Base-by-base conservation (phyloP, 202 grass and related monocot species). In the Cymbopogon flexuosus region DNA sequence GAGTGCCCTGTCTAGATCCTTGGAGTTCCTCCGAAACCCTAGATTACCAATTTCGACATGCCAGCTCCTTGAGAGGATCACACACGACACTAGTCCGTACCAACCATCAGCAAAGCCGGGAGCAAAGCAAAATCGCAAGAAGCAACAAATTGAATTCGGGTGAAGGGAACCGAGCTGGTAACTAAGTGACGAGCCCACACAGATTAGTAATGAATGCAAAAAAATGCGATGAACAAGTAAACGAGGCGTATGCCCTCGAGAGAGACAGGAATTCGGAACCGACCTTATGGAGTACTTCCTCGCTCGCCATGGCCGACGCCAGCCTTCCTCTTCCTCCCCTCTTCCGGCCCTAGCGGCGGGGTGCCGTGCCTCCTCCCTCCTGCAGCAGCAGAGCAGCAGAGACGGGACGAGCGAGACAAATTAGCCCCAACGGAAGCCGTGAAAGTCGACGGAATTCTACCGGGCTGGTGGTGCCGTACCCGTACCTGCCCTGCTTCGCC, bases 271-370 rank as follows among this genome's bases (percentile, higher is more conserved):
- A 11, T 23, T 58, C 86, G 62, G 76, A 76, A 82, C 86, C 84
- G 76, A 99, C 92, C 67, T 93, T 99, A 56, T 83, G 85, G 61
- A 89, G 80, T 40, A 91, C 85, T 47, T 99, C 92, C 86, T 80
- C 67, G 62, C 74, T 70, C 34, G 83, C 85, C 87, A 89, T 89
- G 83, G 37, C 46, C 63, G 79, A 47, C 23, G 65, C 45, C 27
- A 52, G 22, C 37, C 21, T 65, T 11, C 77, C 5, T 15, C 51
- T 24, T n/a, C 30, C 65, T 29, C 33, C 46, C 41, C 46, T 51
- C 5, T 51, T n/a, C 18, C 74, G 49, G 61, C 52, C 75, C 79
- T 46, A 78, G 49, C 69, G 13, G 23, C 23, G 22, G 10, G 4
- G 4, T 29, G 4, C 70, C 64, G 27, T 27, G 27, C 47, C 46